These are phyloP conservation scores for Arabidopsis arenosa DNA, from an alignment of 345 rosid species.

Conservation along the genomic window DNA sequence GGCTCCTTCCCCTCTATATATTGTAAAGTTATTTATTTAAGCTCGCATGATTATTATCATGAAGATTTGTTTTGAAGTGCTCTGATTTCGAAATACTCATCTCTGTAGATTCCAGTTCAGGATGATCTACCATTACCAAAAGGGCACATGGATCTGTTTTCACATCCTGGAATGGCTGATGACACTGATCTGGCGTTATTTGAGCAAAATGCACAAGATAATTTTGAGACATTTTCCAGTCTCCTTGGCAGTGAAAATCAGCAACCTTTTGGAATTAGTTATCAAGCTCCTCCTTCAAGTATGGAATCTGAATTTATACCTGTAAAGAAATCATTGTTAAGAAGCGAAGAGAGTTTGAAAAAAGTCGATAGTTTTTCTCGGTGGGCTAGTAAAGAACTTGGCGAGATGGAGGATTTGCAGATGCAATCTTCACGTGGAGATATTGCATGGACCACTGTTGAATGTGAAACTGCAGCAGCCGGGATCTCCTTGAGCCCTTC, in stretches of 20 bases:
- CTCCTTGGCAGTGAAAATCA: conserved; percentile 50
- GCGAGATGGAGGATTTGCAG: conserved; percentile 76
- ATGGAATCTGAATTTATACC: conserved; percentile 46
- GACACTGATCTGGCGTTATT: conserved; percentile 51
- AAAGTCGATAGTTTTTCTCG: conserved; percentile 94
- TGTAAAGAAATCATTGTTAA: conserved; percentile 56
- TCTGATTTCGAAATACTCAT: conserved; percentile 26
- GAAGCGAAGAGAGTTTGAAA: conserved; percentile 69
- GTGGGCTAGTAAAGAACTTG: conserved; percentile 82
- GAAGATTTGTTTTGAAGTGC: background rate
- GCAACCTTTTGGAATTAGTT: conserved; percentile 45
- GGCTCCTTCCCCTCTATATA: background rate
- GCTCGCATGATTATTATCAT: background rate
- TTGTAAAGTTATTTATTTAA: conserved; percentile 12
- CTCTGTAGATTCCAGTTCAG: conserved; percentile 52
- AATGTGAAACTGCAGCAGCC: conserved; percentile 66
- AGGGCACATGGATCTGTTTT: conserved; percentile 49
- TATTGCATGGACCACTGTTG: conserved; percentile 73
- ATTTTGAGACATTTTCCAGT: conserved; percentile 47
- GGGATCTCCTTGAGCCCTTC: conserved; percentile 79
- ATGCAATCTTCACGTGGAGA: conserved; percentile 69
- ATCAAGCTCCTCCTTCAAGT: conserved; percentile 41
- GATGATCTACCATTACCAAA: conserved; percentile 43
- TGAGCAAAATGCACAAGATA: conserved; percentile 56
- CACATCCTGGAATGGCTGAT: conserved; percentile 55